Evolutionary conservation across 2,329 filamentous ascomycete genomes (phyloP).

Genomic region (Lecanicillium sp.): DNA sequence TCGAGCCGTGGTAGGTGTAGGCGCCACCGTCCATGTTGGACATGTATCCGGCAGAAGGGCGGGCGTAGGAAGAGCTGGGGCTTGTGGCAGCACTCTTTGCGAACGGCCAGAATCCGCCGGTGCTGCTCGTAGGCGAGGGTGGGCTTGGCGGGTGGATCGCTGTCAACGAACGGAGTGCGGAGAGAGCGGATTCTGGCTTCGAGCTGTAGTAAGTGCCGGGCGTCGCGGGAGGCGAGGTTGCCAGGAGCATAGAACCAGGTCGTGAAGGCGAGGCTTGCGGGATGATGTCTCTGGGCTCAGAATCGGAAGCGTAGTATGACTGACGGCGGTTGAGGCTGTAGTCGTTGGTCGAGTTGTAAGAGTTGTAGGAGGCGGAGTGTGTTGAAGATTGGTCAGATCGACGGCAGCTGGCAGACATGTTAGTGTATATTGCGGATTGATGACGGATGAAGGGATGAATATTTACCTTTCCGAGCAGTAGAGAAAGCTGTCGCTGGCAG

Average conservation of each 20-base stretch:
- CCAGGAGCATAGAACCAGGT: constrained; percentile 49
- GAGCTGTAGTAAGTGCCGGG: constrained; percentile 31
- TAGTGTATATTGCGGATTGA: constrained; percentile 11
- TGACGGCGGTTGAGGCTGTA: constrained; percentile 32
- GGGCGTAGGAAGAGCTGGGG: constrained; percentile 47
- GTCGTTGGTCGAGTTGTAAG: constrained; percentile 20
- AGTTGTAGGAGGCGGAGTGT: constrained; percentile 15
- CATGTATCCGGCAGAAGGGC: constrained; percentile 30
- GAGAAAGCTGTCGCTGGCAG: constrained; percentile 49
- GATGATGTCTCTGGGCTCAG: constrained; percentile 56
- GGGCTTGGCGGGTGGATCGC: constrained; percentile 47
- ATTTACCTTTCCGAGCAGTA: constrained; percentile 58
- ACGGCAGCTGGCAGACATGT: constrained; percentile 40
- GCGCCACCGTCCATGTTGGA: constrained; percentile 51
- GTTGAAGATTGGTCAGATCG: constrained; percentile 41
- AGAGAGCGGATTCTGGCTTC: constrained; percentile 41
- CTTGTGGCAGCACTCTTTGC: constrained; percentile 43
- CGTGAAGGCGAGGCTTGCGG: constrained; percentile 58
- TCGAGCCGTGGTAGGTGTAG: constrained; percentile 30
- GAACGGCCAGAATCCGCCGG: constrained; percentile 49
- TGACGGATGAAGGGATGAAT: constrained; percentile 13
- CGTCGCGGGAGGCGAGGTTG: constrained; percentile 45
- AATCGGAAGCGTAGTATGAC: constrained; percentile 39
- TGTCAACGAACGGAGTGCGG: constrained; percentile 46
- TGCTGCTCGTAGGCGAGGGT: constrained; percentile 43